Percentiles rank a stretch among this genome's conserved stretches.
These are phyloP conservation scores for Vitis hybrid DNA, from an alignment of 177 flowering plant species.

Conservation along the genomic window DNA sequence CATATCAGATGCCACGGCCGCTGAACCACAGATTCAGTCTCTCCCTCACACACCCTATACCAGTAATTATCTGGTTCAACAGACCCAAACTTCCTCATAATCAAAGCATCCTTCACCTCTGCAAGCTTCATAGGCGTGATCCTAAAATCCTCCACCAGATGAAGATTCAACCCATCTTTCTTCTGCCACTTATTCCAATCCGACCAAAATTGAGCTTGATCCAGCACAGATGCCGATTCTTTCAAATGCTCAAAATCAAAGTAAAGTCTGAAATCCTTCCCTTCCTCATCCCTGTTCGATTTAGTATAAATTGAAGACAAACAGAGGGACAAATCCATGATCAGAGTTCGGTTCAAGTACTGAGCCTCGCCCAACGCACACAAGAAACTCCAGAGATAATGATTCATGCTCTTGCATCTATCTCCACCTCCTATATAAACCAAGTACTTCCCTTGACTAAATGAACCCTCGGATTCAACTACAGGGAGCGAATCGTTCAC, in stretches of 20 bases:
- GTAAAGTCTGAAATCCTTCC: slow-evolving; percentile 59
- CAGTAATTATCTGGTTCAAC: slow-evolving; percentile 65
- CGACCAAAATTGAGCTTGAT: slow-evolving; percentile 49
- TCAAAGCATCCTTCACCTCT: slow-evolving; percentile 37
- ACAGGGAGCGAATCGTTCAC: slow-evolving; percentile 57
- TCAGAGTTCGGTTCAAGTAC: slow-evolving; percentile 51
- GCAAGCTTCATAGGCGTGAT: slow-evolving; percentile 55
- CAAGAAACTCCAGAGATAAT: slow-evolving; percentile 58
- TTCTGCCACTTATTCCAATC: slow-evolving; percentile 56
- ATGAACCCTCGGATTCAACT: slow-evolving; percentile 44
- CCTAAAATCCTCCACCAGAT: slow-evolving; percentile 50
- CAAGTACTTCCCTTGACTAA: slow-evolving; percentile 48
- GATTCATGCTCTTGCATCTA: slow-evolving; percentile 62
- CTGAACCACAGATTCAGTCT: slow-evolving; percentile 51
- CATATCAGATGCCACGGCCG: slow-evolving; percentile 62
- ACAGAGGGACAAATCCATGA: slow-evolving; percentile 53
- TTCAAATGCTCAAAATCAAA: slow-evolving; percentile 63
- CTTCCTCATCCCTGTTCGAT: slow-evolving; percentile 51
- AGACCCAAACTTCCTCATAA: slow-evolving; percentile 56
- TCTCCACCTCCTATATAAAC: slow-evolving; percentile 52
- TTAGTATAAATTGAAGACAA: slow-evolving; percentile 42
- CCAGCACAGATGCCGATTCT: slow-evolving; percentile 55
- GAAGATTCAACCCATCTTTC: slow-evolving; percentile 33
- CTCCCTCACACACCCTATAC: slow-evolving; percentile 64
- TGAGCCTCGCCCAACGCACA: slow-evolving; percentile 64